Conservation (phyloP, 2,329 filamentous ascomycete genomes). For the Arachnomyces sp. region DNA sequence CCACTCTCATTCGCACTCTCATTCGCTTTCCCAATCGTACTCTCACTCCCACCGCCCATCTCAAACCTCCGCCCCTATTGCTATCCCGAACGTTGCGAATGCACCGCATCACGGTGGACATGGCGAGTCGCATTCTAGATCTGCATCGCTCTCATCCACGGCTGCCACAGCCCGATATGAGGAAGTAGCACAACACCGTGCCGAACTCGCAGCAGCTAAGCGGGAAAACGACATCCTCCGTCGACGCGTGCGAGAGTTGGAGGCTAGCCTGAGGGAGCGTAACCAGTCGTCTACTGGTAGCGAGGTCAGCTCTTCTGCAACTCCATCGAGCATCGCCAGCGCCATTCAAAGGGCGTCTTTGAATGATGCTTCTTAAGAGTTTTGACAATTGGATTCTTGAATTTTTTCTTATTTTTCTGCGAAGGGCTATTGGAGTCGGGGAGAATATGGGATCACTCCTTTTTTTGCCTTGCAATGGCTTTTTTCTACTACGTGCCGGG, state of each 20-base stretch:
- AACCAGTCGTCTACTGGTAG: conserved; percentile 14
- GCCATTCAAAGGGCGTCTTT: conserved; percentile 11
- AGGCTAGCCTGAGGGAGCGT: conserved; percentile 28
- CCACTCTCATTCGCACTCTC: conserved; percentile 17
- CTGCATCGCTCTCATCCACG: conserved; percentile 21
- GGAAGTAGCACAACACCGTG: conserved; percentile 32
- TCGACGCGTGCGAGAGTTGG: conserved; percentile 37
- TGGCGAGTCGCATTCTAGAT: conserved; percentile 13
- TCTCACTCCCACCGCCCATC: conserved; percentile 20
- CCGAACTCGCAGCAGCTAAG: conserved; percentile 37
- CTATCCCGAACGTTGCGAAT: conserved; percentile 9
- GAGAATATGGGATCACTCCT: not conserved
- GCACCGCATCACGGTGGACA: conserved; percentile 3
- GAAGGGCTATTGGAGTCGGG: not conserved
- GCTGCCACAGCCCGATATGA: conserved; percentile 31
- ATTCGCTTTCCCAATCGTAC: conserved; percentile 23
- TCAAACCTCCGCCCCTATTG: not conserved
- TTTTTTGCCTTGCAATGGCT: not conserved
- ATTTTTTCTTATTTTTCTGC: conserved; percentile 1
- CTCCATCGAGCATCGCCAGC: conserved; percentile 10
- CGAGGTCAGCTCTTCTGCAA: conserved; percentile 1
- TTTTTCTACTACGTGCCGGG: too few species aligned
- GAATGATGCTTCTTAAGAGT: conserved; percentile 2
- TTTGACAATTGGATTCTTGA: too few species aligned
- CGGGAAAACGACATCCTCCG: conserved; percentile 40